A percentile compares a stretch with the other conserved stretches of the same genome.
Conservation (phyloP, 345 rosid species). For the Eucalyptus virginea region DNA sequence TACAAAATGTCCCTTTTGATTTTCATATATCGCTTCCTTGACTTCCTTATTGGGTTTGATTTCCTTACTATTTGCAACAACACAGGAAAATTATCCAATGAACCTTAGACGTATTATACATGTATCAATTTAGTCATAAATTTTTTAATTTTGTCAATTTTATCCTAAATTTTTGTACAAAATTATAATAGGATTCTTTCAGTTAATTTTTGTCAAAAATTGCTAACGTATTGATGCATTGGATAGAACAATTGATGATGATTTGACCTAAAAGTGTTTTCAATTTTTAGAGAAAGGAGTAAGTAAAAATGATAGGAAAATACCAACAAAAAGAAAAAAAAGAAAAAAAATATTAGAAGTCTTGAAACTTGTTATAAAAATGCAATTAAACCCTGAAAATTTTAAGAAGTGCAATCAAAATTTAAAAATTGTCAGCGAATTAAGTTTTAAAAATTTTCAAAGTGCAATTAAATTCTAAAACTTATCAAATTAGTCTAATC, state of each 20-base stretch:
- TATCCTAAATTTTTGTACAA: too few relatives aligned
- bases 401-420: too few relatives aligned
- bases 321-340: too few relatives aligned
- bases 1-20: background rate
- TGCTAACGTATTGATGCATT: fast-evolving
- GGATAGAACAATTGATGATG: fast-evolving
- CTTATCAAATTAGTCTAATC: too few relatives aligned
- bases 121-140: fast-evolving
- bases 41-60: background rate
- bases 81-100: background rate
- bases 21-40: background rate
- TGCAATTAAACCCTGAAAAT: too few relatives aligned
- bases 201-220: too few relatives aligned
- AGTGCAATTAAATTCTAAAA: fast-evolving
- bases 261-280: too few relatives aligned
- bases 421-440: fast-evolving
- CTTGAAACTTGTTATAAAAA: too few relatives aligned
- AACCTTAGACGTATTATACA: fast-evolving
- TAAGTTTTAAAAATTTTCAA: too few relatives aligned
- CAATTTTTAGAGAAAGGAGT: background rate
- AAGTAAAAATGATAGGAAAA: background rate
- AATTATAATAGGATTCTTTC: too few relatives aligned
- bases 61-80: background rate
- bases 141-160: fast-evolving
- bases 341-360: too few relatives aligned